Percentiles rank a stretch among this genome's conserved stretches.
Conservation (phyloP, 371 early-diverging fungal species). For the Capniomyces stellatus region DNA sequence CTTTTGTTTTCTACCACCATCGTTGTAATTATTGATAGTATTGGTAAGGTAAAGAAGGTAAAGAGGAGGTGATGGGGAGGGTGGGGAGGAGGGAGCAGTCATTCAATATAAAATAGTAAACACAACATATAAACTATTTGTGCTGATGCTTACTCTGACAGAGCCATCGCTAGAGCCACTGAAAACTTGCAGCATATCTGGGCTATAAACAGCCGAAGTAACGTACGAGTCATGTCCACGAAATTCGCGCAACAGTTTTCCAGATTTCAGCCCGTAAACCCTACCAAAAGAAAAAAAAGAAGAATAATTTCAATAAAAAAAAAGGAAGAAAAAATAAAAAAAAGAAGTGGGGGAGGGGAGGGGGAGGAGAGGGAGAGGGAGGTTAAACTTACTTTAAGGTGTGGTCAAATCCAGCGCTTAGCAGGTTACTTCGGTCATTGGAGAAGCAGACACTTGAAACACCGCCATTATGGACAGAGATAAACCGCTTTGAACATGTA, state of each 20-base stretch:
- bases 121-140: too few species aligned
- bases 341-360: too few species aligned
- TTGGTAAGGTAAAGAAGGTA: too few species aligned
- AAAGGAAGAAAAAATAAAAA: slow-evolving; percentile 1
- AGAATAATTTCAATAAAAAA: too few species aligned
- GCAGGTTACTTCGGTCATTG: slow-evolving; percentile 49
- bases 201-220: slow-evolving; percentile 50
- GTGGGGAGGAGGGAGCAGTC: too few species aligned
- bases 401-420: slow-evolving; percentile 64
- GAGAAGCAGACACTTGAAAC: slow-evolving; percentile 60
- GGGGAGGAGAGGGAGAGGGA: too few species aligned
- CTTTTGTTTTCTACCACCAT: too few species aligned
- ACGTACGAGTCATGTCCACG: slow-evolving; percentile 77
- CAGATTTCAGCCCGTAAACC: slow-evolving; percentile 73
- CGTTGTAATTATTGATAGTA: too few species aligned
- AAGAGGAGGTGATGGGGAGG: too few species aligned
- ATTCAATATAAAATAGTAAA: too few species aligned
- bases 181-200: slow-evolving; percentile 43
- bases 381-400: slow-evolving; percentile 32
- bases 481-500: slow-evolving; percentile 44
- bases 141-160: slow-evolving; percentile 27
- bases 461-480: slow-evolving; percentile 67
- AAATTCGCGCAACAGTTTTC: slow-evolving; percentile 71
- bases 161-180: slow-evolving; percentile 78
- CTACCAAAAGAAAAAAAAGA: slow-evolving; percentile 17